Evolutionary conservation across 345 rosid species (phyloP).

Genomic region (Pugionium dolabratum): DNA sequence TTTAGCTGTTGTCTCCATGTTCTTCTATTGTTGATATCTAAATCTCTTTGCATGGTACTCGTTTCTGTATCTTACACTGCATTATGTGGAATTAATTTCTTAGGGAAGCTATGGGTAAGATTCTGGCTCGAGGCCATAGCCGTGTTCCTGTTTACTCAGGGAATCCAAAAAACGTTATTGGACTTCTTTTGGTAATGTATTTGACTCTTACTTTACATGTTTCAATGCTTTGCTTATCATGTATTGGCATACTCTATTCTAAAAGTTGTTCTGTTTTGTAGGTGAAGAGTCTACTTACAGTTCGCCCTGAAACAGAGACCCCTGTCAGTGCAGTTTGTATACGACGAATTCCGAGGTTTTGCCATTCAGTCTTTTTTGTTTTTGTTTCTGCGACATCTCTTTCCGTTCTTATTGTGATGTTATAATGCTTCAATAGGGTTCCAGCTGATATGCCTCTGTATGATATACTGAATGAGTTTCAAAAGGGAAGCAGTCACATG

Average conservation of each 20-base stretch:
- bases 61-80: conserved; percentile 14
- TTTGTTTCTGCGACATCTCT: background rate
- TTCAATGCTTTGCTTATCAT: background rate
- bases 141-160: conserved; percentile 95
- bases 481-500: conserved; percentile 99
- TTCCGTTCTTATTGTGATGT: background rate
- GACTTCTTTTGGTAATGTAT: conserved; percentile 77
- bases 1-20: background rate
- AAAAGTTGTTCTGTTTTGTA: conserved; percentile 26
- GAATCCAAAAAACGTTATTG: conserved; percentile 87
- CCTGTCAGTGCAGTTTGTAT: conserved; percentile 96
- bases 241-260: too few relatives aligned
- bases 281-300: conserved; percentile 98
- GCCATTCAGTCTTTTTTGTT: conserved; percentile 9
- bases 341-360: conserved; percentile 85
- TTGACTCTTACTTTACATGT: conserved; percentile 10
- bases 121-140: conserved; percentile 96
- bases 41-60: background rate
- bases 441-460: conserved; percentile 98
- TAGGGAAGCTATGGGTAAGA: conserved; percentile 99
- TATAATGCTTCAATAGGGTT: conserved; percentile 54
- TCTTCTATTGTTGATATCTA: background rate
- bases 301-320: conserved; percentile 98
- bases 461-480: conserved; percentile 95
- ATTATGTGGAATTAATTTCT: too few relatives aligned